These are phyloP conservation scores for Corymbia citriodora DNA, from an alignment of 441 rosid species.

Conservation along the genomic window DNA sequence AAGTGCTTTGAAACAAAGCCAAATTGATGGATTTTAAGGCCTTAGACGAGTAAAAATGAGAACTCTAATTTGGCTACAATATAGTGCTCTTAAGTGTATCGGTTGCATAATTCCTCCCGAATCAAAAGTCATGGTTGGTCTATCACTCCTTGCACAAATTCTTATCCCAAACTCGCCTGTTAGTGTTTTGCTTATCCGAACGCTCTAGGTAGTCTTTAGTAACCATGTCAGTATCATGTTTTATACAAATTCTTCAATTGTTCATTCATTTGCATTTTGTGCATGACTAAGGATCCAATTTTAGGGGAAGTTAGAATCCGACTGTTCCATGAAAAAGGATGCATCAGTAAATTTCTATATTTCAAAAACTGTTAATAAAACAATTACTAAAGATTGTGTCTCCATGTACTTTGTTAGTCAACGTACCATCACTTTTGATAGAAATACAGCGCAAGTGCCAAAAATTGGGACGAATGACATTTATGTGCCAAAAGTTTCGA, in stretches of 20 bases:
- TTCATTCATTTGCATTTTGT: not conserved
- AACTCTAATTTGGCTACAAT: not conserved
- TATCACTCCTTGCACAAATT: not conserved
- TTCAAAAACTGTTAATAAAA: not conserved
- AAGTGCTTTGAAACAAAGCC: not conserved
- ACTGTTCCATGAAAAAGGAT: not conserved
- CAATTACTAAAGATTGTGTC: not conserved
- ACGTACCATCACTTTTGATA: not conserved
- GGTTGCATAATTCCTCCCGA: not conserved
- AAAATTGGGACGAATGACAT: too few relatives aligned
- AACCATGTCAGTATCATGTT: not conserved
- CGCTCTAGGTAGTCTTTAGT: not conserved
- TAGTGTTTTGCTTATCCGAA: not conserved
- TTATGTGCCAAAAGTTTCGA: too few relatives aligned
- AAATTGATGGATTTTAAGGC: not conserved
- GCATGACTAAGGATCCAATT: not conserved
- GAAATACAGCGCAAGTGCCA: too few relatives aligned
- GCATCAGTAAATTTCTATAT: not conserved
- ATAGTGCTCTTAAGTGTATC: not conserved
- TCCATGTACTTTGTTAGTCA: not conserved
- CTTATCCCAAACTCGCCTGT: not conserved
- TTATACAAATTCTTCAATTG: not conserved
- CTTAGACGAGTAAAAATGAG: not conserved
- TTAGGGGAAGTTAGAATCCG: too few relatives aligned
- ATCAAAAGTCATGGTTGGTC: not conserved